Conservation (phyloP, 2,329 filamentous ascomycete species). For the Aspergillus novoparasiticus region DNA sequence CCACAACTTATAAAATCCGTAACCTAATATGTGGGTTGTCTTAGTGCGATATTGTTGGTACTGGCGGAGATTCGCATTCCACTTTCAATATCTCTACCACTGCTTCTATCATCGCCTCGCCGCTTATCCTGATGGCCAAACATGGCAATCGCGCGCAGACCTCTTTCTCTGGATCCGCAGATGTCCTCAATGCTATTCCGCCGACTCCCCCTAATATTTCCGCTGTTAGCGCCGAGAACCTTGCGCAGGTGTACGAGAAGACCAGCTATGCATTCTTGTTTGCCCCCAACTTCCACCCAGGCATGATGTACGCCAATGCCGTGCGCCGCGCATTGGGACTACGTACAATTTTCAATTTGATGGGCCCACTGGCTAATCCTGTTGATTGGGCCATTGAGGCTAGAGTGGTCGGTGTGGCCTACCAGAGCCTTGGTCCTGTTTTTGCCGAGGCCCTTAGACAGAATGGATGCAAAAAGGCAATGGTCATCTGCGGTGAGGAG, state of each 20-base stretch:
- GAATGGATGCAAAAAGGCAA: conserved; percentile 75
- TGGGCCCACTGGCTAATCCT: conserved; percentile 90
- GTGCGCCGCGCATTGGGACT: conserved; percentile 87
- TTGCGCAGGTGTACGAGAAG: conserved; percentile 71
- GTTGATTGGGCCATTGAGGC: conserved; percentile 84
- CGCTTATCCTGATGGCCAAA: conserved; percentile 83
- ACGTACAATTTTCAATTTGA: conserved; percentile 95
- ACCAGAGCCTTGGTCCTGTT: conserved; percentile 80
- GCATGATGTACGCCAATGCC: conserved; percentile 85
- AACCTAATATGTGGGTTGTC: background rate
- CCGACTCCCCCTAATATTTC: conserved; percentile 73
- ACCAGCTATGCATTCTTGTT: conserved; percentile 96
- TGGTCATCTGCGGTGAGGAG: conserved; percentile 92
- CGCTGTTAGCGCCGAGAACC: conserved; percentile 71
- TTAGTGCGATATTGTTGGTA: conserved; percentile 91
- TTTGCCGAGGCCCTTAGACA: conserved; percentile 84
- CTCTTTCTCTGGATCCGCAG: conserved; percentile 92
- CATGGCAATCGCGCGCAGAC: conserved; percentile 96
- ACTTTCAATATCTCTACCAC: conserved; percentile 99
- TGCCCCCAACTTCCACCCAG: conserved; percentile 93
- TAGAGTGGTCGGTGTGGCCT: conserved; percentile 88
- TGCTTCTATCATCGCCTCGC: conserved; percentile 85
- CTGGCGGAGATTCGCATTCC: conserved; percentile 92
- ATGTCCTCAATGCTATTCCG: conserved; percentile 76
- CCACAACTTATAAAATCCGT: background rate